Base-by-base conservation (phyloP, 495 filamentous ascomycete genomes). In the Pseudotulostoma volvatum region DNA sequence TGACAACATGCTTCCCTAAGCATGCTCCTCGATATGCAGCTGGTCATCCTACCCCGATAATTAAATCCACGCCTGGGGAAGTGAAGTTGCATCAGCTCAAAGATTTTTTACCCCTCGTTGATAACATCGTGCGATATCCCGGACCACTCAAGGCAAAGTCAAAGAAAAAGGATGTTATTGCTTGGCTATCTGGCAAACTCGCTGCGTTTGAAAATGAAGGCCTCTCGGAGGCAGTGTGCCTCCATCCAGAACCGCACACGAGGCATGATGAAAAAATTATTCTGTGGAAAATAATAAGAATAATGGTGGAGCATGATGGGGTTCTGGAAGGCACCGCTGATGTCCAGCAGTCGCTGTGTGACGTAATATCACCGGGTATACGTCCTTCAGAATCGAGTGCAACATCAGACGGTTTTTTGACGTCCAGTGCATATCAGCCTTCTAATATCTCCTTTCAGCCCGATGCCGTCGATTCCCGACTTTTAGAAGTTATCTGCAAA, bases 161-260 rank as follows among this genome's bases (percentile, higher is more conserved):
- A 1, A 95, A 88, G 67, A 99, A 96, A 64, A 96, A 96, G 59
- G 92, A 99, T 39, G 70, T 81, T 3, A 39, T 87, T 28, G 56
- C 77, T 3, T 99, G 92, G 90, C 63, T 99, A 21, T 74, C 61
- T 2, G 65, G 68, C 45, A 79, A 76, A 31, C 84, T 93, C 45
- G 74, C 74, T 9, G 66, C 57, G 3, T 59, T 95, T 18, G 84
- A 87, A 54, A 69, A 67, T 16, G 67, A 66, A 17, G 56, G 66
- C n/a, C 55, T 74, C 5, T 63, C 62, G 3, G 52, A 63, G 7
- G 61, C 54, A 23, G 57, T 71, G 33, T 63, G 72, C 48, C 31
- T 53, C 53, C 43, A 64, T 57, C 61, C 63, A 3, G 68, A 72
- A 42, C 64, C 73, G 8, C 66, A 71, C 32, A 86, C 78, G 53